Evolutionary conservation across 2,329 filamentous ascomycete species (phyloP).

Genomic region (Clarireedia hainanense): DNA sequence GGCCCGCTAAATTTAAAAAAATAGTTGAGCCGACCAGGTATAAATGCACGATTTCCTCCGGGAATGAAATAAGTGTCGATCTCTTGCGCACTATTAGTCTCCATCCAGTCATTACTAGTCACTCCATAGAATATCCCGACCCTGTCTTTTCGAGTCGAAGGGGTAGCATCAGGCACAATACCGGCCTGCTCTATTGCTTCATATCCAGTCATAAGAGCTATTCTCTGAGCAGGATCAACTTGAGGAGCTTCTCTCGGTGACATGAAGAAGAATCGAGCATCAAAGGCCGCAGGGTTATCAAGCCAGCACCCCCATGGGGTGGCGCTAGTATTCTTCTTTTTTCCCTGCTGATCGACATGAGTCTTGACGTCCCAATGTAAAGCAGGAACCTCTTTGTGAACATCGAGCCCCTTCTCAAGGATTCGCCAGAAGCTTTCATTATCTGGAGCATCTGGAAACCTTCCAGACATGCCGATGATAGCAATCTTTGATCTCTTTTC

Average conservation of each 20-base stretch:
- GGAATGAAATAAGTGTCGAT: constrained; percentile 22
- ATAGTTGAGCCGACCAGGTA: constrained; percentile 24
- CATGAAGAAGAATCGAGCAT: constrained; percentile 78
- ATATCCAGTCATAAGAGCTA: constrained; percentile 67
- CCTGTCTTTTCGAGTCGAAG: constrained; percentile 32
- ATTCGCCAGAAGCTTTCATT: constrained; percentile 57
- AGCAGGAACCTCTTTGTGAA: constrained; percentile 53
- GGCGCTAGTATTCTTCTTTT: constrained; percentile 67
- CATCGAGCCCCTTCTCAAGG: constrained; percentile 54
- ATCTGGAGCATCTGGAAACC: constrained; percentile 63
- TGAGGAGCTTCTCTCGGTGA: constrained; percentile 71
- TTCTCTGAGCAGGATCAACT: constrained; percentile 71
- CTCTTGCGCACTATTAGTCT: constrained; percentile 20
- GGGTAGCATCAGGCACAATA: constrained; percentile 41
- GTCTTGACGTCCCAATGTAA: constrained; percentile 53
- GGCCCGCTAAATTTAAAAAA: constrained; percentile 31
- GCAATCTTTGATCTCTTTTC: constrained; percentile 44
- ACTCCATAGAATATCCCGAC: constrained; percentile 19
- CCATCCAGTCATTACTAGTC: constrained; percentile 21
- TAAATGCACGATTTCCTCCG: constrained; percentile 20
- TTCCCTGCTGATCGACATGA: constrained; percentile 65
- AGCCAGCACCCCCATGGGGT: constrained; percentile 64
- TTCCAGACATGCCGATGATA: constrained; percentile 72
- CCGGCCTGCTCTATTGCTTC: constrained; percentile 75
- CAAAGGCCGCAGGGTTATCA: constrained; percentile 66